Base-by-base conservation (phyloP, 129 eudicot species). In the Gnaphalium uliginosum region DNA sequence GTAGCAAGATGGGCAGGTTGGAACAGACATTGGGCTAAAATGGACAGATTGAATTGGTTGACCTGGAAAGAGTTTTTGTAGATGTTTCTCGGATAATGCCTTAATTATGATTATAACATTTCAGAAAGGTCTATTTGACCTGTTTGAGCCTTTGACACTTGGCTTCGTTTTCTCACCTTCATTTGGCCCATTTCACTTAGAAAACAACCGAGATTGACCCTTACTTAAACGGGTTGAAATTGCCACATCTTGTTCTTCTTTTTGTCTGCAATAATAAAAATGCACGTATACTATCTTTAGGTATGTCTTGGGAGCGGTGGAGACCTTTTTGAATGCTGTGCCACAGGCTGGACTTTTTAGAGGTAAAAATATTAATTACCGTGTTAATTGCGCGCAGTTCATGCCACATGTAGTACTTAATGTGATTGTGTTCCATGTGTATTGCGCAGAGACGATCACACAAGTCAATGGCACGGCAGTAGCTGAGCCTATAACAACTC, bases 301-400 rank as follows among this genome's bases (percentile, higher is more conserved):
- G 69, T 95, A 95, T 80, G 99, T 95, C 9, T 80, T 95, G 85
- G 99, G 99, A 84, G 99, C 99, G 71, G 99, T 95, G 74, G 99
- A 95, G 89, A 95, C 99, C 57, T 95, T 95, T 77, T 79, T 95
- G 67, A 82, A 86, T 80, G 97, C 99, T 65, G 83, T 95, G 30
- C 99, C 99, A 46, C 69, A 81, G 73, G 99, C 99, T 74, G 96
- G 97, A 24, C 72, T 95, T 57, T 91, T 95, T 68, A 84, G 89
- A 91, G 97, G 99, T 95, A 85, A 62, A 53, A 54, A 15, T 27
- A 67, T 37, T 25, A 5, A 35, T 39, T 66, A 29, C 30, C 35
- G 17, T 32, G 59, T 72, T 58, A 24, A 26, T 54, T 68, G 37
- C 4, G 59, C 4, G 59, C 32, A 39, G 68, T 54, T 56, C 35